Evolutionary conservation across 768 basidiomycete species (phyloP), one percentile per base, ranked within the genome.

Genomic region (Tylopilus plumbeoviolaceoides): DNA sequence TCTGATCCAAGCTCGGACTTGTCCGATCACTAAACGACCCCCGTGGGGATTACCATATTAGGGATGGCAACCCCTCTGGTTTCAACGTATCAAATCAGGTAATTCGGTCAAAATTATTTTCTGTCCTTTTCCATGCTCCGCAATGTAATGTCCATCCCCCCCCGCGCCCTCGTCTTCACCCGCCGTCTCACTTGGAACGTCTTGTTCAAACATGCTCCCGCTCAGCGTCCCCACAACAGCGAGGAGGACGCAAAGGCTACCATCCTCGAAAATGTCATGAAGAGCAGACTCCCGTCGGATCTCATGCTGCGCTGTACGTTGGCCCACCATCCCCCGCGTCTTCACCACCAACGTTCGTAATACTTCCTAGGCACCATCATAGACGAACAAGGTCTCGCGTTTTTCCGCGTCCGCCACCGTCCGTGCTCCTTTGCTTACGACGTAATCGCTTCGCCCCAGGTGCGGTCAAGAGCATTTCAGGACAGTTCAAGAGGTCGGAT

Each of bases 401-500:
- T 63, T 63, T 53, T 56, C 56, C 39, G n/a, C 57, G 44, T 43
- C 47, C 30, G 45, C 40, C 57, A 51, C 41, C 15, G 10, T 35
- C 25, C 23, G 44, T 31, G 54, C 7, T 5, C 47, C 48, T 43
- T 49, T 48, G 48, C 53, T 56, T 50, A 59, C 56, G 30, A 67
- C 65, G 65, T 66, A 65, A 70, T 68, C 53, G 53, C 58, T 28
- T 55, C 51, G 59, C 63, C 57, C 21, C 62, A 91, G 90, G 91
- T 44, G 84, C 82, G 63, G 90, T 95, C 53, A 89, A 88, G 72
- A 90, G 85, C 33, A 91, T 90, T 40, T 91, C 88, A 12, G 90
- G 90, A 7, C 85, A 88, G 63, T 94, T 95, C 73, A 94, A 89
- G 66, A 91, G 88, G 72, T 83, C 90, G 33, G 91, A 95, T 64